Evolutionary conservation across 176 grass and related monocot genomes (phyloP).

Genomic region (Tillandsia fasciculata): DNA sequence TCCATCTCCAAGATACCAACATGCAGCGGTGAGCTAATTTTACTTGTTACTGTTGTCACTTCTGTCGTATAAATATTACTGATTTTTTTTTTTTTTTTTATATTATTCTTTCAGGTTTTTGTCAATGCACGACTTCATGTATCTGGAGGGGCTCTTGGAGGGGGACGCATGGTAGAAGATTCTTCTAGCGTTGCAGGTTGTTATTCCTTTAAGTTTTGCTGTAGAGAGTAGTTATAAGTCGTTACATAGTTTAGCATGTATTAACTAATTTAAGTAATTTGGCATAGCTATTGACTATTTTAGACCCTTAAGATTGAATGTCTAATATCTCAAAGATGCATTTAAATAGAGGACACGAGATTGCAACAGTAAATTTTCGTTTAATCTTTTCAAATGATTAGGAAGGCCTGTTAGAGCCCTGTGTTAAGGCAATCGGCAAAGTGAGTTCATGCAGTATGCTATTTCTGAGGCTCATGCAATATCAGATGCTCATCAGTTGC

Average conservation of each 20-base stretch:
- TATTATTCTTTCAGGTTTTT: slow-evolving; percentile 55
- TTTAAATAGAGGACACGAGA: no score
- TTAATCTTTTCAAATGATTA: no score
- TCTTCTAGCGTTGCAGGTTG: slow-evolving; percentile 98
- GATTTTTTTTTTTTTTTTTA: not conserved
- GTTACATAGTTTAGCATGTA: no score
- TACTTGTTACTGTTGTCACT: not conserved
- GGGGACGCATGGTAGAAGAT: slow-evolving; percentile 98
- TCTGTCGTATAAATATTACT: not conserved
- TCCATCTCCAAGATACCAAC: slow-evolving; percentile 98
- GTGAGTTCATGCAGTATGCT: no score
- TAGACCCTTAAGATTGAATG: no score
- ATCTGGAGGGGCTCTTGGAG: slow-evolving; percentile 98
- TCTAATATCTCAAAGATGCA: no score
- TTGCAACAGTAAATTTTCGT: no score
- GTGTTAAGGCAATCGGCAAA: no score
- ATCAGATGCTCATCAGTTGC: not conserved
- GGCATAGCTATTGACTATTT: no score
- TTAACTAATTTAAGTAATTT: no score
- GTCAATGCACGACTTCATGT: slow-evolving; percentile 99
- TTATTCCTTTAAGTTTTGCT: slow-evolving; percentile 11
- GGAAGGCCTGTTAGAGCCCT: no score
- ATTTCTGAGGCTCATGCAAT: not conserved
- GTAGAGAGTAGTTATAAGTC: not conserved
- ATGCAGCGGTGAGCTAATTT: slow-evolving; percentile 73